These are phyloP conservation scores for Erythrophleum fordii DNA, from an alignment of 306 rosid species.

Conservation along the genomic window DNA sequence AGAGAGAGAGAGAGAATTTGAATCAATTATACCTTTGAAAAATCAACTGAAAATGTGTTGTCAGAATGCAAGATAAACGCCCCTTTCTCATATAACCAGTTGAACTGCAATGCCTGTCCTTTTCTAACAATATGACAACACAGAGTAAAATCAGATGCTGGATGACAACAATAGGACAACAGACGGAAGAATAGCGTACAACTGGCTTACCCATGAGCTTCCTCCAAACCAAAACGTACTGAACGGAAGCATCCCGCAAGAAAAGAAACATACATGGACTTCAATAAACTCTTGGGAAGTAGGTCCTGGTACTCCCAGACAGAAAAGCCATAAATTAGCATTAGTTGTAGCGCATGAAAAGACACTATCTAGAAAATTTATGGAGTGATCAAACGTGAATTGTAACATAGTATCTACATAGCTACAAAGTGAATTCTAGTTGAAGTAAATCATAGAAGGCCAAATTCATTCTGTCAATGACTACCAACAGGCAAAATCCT, in stretches of 20 bases:
- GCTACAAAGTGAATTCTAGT: not conserved
- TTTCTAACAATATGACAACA: constrained; percentile 56
- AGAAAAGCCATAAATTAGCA: constrained; percentile 32
- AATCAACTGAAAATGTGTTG: constrained; percentile 77
- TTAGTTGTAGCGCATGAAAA: constrained; percentile 17
- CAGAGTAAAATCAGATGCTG: constrained; percentile 36
- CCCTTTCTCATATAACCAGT: constrained; percentile 85
- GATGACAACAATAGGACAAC: constrained; percentile 30
- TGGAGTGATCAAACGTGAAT: constrained; percentile 22
- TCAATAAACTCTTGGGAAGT: constrained; percentile 70
- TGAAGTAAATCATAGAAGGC: not conserved
- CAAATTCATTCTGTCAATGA: not conserved
- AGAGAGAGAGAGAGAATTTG: constrained; percentile 30
- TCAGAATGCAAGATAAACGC: constrained; percentile 71
- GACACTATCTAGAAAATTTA: not conserved
- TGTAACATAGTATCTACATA: not conserved
- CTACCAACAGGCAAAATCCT: not conserved
- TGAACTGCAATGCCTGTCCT: constrained; percentile 97
- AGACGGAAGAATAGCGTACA: constrained; percentile 34
- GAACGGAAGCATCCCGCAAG: constrained; percentile 98
- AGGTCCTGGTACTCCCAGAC: constrained; percentile 59
- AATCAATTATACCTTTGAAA: constrained; percentile 66
- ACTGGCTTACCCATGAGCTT: constrained; percentile 90
- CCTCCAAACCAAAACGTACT: constrained; percentile 85
- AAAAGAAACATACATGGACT: constrained; percentile 90